Percentiles rank a stretch among this genome's conserved stretches.
phyloP scores from a whole-genome alignment of 2,329 filamentous ascomycete species.

The Dactylonectria macrodidyma region DNA sequence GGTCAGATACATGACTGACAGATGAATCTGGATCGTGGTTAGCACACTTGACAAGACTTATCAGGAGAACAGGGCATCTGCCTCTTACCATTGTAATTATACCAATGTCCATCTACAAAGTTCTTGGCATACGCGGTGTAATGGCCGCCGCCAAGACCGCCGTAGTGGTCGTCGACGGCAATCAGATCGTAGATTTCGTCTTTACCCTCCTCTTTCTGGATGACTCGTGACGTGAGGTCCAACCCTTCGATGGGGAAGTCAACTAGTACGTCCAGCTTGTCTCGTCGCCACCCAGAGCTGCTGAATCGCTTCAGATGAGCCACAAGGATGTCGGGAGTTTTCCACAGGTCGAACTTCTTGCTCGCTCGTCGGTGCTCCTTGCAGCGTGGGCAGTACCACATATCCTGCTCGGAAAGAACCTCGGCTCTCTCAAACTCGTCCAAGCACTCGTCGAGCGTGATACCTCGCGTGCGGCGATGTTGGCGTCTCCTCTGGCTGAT shows the following conservation, averaged over 20 bases:
- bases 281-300: conserved; percentile 83
- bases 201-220: conserved; percentile 85
- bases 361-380: conserved; percentile 93
- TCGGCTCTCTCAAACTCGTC: conserved; percentile 96
- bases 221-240: conserved; percentile 84
- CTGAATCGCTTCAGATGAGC: conserved; percentile 97
- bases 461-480: conserved; percentile 70
- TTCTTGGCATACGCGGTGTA: conserved; percentile 97
- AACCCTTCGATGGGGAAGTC: conserved; percentile 93
- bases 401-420: conserved; percentile 93
- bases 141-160: conserved; percentile 92
- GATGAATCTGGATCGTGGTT: conserved; percentile 76
- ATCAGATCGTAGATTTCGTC: conserved; percentile 92
- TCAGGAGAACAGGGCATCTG: neutral
- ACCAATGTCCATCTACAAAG: conserved; percentile 91
- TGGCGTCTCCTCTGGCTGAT: conserved; percentile 76
- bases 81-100: conserved; percentile 91
- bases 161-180: conserved; percentile 95
- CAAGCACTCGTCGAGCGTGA: conserved; percentile 90
- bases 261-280: conserved; percentile 92
- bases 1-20: conserved; percentile 74
- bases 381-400: conserved; percentile 97
- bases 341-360: conserved; percentile 99
- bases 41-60: conserved; percentile 49
- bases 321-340: conserved; percentile 93